Percentiles rank a stretch among this genome's conserved stretches.
phyloP scores from a whole-genome alignment of 805 yeast genomes.

The Kodamaea sagamina region DNA sequence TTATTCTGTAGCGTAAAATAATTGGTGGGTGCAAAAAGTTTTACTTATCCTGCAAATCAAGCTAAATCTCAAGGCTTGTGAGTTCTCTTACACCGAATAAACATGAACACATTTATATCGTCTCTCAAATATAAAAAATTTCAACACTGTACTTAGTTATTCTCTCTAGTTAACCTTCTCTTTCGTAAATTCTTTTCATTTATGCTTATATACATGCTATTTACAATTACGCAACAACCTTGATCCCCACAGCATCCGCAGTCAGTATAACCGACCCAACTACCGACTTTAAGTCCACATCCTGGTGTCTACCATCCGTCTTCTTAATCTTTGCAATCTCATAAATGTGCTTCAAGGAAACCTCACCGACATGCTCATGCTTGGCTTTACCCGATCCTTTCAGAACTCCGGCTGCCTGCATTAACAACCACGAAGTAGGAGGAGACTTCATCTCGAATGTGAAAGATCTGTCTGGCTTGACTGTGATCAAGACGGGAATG shows the following conservation, averaged over 20 bases:
- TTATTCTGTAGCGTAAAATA: too few relatives aligned
- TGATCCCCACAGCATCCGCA: slow-evolving; percentile 87
- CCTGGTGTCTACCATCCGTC: slow-evolving; percentile 76
- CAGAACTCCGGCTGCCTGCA: slow-evolving; percentile 75
- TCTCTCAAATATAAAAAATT: too few relatives aligned
- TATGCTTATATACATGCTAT: slow-evolving; percentile 1
- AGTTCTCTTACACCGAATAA: too few relatives aligned
- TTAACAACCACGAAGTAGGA: slow-evolving; percentile 81
- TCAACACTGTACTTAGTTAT: too few relatives aligned
- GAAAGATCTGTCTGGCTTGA: slow-evolving; percentile 91
- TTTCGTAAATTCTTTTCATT: not conserved
- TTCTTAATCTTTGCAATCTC: slow-evolving; percentile 94
- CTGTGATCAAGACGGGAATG: slow-evolving; percentile 79
- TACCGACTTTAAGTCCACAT: slow-evolving; percentile 68
- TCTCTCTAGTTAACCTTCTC: too few relatives aligned
- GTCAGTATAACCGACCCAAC: slow-evolving; percentile 83
- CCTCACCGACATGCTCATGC: slow-evolving; percentile 59
- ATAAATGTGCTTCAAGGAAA: slow-evolving; percentile 83
- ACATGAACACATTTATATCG: too few relatives aligned
- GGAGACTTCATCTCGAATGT: slow-evolving; percentile 87
- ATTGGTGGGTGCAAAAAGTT: too few relatives aligned
- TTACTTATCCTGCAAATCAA: too few relatives aligned
- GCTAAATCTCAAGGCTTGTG: too few relatives aligned
- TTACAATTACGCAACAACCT: slow-evolving; percentile 61
- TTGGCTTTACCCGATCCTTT: slow-evolving; percentile 79